Conservation (phyloP, 164 flowering plant species). For the grape (Vitis vinifera) region DNA sequence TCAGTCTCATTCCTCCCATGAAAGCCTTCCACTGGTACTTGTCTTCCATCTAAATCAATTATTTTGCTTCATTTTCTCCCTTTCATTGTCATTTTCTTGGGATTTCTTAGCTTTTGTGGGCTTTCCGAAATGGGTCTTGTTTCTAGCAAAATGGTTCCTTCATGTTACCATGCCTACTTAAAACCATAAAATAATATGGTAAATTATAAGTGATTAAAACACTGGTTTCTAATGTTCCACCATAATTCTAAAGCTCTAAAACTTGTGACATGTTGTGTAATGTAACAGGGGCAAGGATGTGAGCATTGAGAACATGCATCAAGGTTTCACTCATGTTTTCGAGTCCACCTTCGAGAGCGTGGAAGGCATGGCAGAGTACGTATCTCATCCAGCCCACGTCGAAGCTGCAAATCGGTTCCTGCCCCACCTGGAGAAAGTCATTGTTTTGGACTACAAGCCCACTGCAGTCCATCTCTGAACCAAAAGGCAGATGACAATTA, state of each 20-base stretch:
- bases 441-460: constrained; percentile 76
- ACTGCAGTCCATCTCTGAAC: constrained; percentile 32
- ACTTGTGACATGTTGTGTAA: constrained; percentile 2
- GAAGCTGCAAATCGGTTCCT: constrained; percentile 58
- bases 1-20: constrained; percentile 67
- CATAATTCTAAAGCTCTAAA: too few species aligned
- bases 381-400: constrained; percentile 75
- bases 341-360: constrained; percentile 76
- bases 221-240: too few species aligned
- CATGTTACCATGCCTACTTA: too few species aligned
- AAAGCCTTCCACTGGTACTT: constrained; percentile 73
- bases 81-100: background rate
- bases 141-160: too few species aligned
- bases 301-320: constrained; percentile 76
- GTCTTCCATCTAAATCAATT: too few species aligned
- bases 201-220: too few species aligned
- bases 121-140: too few species aligned
- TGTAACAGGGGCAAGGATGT: too few species aligned
- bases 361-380: constrained; percentile 74
- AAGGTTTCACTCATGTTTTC: constrained; percentile 83
- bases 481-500: background rate
- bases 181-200: too few species aligned
- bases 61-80: background rate
- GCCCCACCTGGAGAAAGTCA: constrained; percentile 53
- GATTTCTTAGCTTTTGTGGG: too few species aligned